Base-by-base conservation (phyloP, 495 filamentous ascomycete genomes). In the Aspergillus hancockii region DNA sequence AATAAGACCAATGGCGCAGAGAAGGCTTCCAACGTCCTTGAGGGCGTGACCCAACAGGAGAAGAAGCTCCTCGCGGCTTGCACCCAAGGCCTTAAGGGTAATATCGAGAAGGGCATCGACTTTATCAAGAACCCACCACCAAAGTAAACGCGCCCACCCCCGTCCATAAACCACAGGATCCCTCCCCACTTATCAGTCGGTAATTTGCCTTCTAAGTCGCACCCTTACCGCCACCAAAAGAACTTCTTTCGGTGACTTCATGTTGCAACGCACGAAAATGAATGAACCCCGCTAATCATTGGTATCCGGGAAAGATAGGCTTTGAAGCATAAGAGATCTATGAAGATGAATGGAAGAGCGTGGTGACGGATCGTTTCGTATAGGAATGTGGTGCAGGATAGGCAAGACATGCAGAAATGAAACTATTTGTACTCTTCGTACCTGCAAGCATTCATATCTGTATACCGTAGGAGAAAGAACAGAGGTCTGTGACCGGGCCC, bases 31-130 rank as follows among this genome's bases (percentile, higher is more conserved):
- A 91, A 98, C 80, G 81, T 90, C 58, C 82, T 98, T 53, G 79
- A 76, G 43, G 78, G 80, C 55, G 79, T 91, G 66, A 90, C 88
- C 65, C 87, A 89, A 9, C 78, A 88, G 71, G 94, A 98, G 86
- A 89, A 94, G 86, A 82, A 83, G 63, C 85, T 98, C 54, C 86
- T 98, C 57, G 84, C 90, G 63, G 84, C 81, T 62, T 85, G 82
- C 70, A 80, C 88, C 65, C 76, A 79, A 61, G 94, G 85, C 54
- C 82, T 98, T 31, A 89, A 91, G 83, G 87, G 83, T 79, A 98
- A 97, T 77, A 96, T 98, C 68, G 76, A 84, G 65, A 97, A 97
- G 84, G 94, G 94, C 66, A 78, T 97, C 64, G 86, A 89, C 67
- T 98, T 98, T 71, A 85, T 82, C 70, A 84, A 92, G 83, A 92